Conservation (phyloP, 306 rosid genomes). For the Hippophae rhamnoides region DNA sequence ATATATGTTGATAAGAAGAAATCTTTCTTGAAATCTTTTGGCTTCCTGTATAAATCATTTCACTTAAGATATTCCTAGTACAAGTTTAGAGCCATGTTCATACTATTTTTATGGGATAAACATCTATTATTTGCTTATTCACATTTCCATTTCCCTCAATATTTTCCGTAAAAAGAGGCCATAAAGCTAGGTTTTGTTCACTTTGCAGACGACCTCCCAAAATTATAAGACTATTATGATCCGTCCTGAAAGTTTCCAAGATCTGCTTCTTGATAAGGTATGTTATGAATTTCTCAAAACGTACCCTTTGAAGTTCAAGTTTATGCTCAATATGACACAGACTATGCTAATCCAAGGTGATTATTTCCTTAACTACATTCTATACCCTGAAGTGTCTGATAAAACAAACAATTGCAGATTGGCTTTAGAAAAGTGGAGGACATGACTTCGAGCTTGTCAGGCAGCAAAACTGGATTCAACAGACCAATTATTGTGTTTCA, state of each 20-base stretch:
- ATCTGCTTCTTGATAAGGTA: conserved; percentile 85
- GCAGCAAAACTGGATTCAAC: conserved; percentile 69
- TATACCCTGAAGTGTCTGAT: conserved; percentile 11
- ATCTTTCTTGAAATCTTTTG: too few species aligned
- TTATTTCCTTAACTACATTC: not conserved
- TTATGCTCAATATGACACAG: not conserved
- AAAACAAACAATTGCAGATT: conserved; percentile 37
- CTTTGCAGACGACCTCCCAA: conserved; percentile 38
- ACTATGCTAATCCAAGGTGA: conserved; percentile 1
- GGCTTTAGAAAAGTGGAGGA: conserved; percentile 70
- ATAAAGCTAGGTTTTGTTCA: not conserved
- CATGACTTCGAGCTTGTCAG: conserved; percentile 41
- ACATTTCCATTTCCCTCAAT: not conserved
- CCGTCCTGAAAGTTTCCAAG: conserved; percentile 53
- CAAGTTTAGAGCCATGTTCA: too few species aligned
- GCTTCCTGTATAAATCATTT: too few species aligned
- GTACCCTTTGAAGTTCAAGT: conserved; percentile 2
- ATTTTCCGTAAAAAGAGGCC: not conserved
- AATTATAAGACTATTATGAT: conserved; percentile 41
- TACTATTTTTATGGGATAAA: too few species aligned
- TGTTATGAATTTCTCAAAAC: conserved; percentile 2
- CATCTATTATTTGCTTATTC: too few species aligned
- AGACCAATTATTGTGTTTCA: conserved; percentile 71
- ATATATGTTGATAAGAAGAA: too few species aligned
- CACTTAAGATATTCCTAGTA: too few species aligned